phyloP scores from a whole-genome alignment of 2,329 filamentous ascomycete species.

The Botrytis cinerea region DNA sequence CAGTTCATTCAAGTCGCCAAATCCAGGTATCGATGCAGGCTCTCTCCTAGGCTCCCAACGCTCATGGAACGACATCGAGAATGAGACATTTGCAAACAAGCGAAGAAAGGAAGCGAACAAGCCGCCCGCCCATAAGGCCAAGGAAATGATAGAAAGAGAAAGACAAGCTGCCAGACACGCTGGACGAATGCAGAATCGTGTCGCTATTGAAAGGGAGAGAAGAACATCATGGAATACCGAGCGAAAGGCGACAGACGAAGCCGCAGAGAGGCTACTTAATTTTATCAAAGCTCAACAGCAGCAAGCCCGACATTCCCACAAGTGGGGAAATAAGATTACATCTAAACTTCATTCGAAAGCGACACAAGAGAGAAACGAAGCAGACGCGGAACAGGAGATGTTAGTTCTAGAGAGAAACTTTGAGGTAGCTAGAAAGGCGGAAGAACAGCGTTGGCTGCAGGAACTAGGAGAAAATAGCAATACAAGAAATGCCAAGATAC shows the following conservation, averaged over 20 bases:
- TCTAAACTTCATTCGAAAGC: background rate
- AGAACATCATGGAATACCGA: background rate
- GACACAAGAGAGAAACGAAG: background rate
- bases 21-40: background rate
- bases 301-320: background rate
- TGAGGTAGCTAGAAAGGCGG: background rate
- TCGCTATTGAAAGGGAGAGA: background rate
- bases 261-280: background rate
- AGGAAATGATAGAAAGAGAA: background rate
- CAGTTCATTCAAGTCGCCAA: too few species aligned
- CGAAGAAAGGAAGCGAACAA: background rate
- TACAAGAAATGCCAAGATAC: background rate
- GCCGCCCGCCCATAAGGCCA: background rate
- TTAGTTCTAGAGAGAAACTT: background rate
- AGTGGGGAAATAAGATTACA: background rate
- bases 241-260: background rate
- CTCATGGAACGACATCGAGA: background rate
- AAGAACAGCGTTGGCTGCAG: background rate
- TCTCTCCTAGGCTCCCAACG: background rate
- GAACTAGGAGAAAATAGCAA: background rate
- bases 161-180: background rate
- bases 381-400: background rate
- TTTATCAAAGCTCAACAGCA: fast-evolving
- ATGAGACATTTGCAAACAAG: fast-evolving
- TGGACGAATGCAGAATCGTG: background rate